phyloP scores from a whole-genome alignment of 2,329 filamentous ascomycete species.

The Ceratocystis huliohia region DNA sequence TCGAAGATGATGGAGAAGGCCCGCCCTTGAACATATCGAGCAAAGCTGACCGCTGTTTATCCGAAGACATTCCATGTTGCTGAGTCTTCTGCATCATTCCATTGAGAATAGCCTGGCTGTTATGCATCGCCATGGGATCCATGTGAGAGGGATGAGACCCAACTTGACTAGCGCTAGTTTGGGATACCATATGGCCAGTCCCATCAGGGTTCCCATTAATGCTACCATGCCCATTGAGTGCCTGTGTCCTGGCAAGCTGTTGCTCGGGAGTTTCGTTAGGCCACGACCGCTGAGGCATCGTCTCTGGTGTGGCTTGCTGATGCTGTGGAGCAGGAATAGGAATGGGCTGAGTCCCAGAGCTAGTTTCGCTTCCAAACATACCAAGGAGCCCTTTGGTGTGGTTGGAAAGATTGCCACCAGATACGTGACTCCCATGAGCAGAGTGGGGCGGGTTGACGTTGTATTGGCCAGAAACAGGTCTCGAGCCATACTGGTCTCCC shows the following conservation, averaged over 20 bases:
- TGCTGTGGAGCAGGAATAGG: constrained; percentile 3
- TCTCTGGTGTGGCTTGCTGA: constrained; percentile 1
- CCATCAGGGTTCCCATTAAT: background rate
- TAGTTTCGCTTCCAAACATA: constrained; percentile 29
- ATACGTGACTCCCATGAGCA: background rate
- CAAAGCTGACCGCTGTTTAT: constrained; percentile 36
- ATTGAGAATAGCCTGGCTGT: constrained; percentile 16
- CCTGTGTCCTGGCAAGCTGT: constrained; percentile 10
- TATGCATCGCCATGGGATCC: constrained; percentile 20
- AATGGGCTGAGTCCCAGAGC: constrained; percentile 8
- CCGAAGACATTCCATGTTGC: constrained; percentile 19
- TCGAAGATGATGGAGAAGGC: constrained; percentile 7
- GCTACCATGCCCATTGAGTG: background rate
- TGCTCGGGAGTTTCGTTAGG: constrained; percentile 17
- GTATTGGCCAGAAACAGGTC: constrained; percentile 19
- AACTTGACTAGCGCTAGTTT: background rate
- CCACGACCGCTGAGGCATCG: constrained; percentile 13
- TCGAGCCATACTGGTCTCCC: constrained; percentile 9
- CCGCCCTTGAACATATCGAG: constrained; percentile 43
- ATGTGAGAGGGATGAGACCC: background rate
- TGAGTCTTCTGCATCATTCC: constrained; percentile 20
- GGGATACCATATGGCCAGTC: background rate
- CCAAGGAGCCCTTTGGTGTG: constrained; percentile 31
- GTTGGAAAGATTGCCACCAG: constrained; percentile 24
- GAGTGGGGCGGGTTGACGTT: constrained; percentile 8